Evolutionary conservation across 352 stramenopile genomes (phyloP).

Genomic region (Globisporangium megalacanthum): DNA sequence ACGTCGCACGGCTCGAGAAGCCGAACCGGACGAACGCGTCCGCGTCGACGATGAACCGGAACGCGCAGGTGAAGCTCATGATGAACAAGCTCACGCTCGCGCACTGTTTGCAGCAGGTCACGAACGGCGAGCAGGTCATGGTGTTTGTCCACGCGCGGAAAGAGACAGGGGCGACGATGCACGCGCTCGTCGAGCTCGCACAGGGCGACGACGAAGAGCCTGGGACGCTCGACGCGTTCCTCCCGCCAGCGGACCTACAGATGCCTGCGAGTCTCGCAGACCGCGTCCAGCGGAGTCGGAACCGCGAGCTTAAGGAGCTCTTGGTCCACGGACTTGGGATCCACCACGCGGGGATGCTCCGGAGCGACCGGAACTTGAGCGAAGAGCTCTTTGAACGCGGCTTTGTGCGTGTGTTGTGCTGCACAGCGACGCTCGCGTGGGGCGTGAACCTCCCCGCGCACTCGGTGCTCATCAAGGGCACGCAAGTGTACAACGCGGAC

Average conservation of each 20-base stretch:
- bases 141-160: conserved; percentile 99
- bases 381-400: conserved; percentile 98
- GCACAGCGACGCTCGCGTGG: conserved; percentile 99
- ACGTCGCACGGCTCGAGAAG: conserved; percentile 38
- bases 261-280: conserved; percentile 53
- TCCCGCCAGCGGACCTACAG: conserved; percentile 47
- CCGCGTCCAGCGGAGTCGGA: conserved; percentile 90
- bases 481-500: conserved; percentile 98
- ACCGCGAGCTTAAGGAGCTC: conserved; percentile 94
- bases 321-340: conserved; percentile 94
- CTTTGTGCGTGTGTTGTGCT: conserved; percentile 96
- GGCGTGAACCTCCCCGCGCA: conserved; percentile 98
- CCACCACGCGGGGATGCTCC: conserved; percentile 98
- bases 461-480: conserved; percentile 99
- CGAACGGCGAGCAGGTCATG: conserved; percentile 91
- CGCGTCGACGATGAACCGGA: conserved; percentile 44
- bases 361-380: conserved; percentile 91
- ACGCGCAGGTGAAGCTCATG: conserved; percentile 62
- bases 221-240: conserved; percentile 47
- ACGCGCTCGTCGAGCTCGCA: conserved; percentile 88
- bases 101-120: conserved; percentile 63
- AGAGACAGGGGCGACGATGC: conserved; percentile 95
- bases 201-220: conserved; percentile 57
- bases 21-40: conserved; percentile 12
- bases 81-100: conserved; percentile 84